These are phyloP conservation scores for Theobroma cacao DNA, from an alignment of 345 rosid genomes.

Conservation along the genomic window DNA sequence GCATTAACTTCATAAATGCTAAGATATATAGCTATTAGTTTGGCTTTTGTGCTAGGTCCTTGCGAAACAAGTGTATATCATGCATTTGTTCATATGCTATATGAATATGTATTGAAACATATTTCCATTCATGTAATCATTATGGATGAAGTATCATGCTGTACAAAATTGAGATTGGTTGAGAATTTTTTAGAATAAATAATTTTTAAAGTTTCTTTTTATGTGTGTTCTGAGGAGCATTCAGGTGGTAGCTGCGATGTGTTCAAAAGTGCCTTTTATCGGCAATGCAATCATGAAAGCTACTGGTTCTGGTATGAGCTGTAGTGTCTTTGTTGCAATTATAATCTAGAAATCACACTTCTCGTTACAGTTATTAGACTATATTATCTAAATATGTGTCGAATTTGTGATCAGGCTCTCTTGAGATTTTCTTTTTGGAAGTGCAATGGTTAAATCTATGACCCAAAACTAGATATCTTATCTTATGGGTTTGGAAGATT, in stretches of 20 bases:
- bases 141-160: not conserved
- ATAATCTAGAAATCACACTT: not conserved
- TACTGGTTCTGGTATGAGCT: slow-evolving; percentile 60
- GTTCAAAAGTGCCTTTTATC: slow-evolving; percentile 85
- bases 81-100: not conserved
- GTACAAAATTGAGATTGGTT: not conserved
- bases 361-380: not conserved
- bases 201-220: not conserved
- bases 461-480: not conserved
- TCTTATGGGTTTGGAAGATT: not conserved
- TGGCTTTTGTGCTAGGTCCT: not conserved
- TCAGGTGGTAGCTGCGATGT: slow-evolving; percentile 96
- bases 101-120: not conserved
- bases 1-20: not conserved
- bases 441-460: not conserved
- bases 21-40: not conserved
- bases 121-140: not conserved
- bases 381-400: not conserved
- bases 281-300: slow-evolving; percentile 85
- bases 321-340: not conserved
- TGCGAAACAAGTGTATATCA: not conserved
- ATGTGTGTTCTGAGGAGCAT: slow-evolving; percentile 20
- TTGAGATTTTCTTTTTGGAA: not conserved
- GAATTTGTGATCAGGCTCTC: not conserved
- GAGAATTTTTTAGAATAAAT: not conserved